These are phyloP conservation scores for Plasmodium blacklocki DNA, from an alignment of 169 alveolate species.

Conservation along the genomic window DNA sequence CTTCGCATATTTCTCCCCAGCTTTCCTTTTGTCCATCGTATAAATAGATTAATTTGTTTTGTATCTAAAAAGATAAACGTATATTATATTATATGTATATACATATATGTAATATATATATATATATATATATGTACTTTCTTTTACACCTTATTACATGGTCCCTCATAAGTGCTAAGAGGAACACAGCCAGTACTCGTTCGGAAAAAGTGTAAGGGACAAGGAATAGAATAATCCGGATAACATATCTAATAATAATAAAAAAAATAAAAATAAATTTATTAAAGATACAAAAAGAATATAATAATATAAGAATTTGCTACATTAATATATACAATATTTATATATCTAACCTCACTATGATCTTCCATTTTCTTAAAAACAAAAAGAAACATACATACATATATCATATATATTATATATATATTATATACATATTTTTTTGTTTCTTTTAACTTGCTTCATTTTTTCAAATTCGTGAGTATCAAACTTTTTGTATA, in stretches of 20 bases:
- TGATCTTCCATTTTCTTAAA: slow-evolving; percentile 45
- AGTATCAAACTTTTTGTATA: slow-evolving; percentile 46
- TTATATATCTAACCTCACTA: slow-evolving; percentile 15
- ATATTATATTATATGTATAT: background rate
- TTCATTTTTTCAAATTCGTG: slow-evolving; percentile 49
- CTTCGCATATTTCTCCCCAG: slow-evolving; percentile 65
- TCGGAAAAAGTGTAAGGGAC: slow-evolving; percentile 62
- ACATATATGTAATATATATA: background rate
- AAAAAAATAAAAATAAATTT: background rate
- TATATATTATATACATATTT: background rate
- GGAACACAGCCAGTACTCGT: slow-evolving; percentile 72
- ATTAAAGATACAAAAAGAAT: background rate
- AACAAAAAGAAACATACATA: background rate
- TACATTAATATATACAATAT: too few species aligned
- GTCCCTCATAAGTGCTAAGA: slow-evolving; percentile 37
- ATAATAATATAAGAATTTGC: background rate
- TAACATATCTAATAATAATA: slow-evolving; percentile 24
- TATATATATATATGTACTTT: background rate
- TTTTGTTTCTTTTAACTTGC: slow-evolving; percentile 15
- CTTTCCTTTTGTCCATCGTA: slow-evolving; percentile 65
- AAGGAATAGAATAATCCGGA: slow-evolving; percentile 57
- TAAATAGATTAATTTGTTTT: slow-evolving; percentile 34
- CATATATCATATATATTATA: background rate
- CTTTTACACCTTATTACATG: slow-evolving; percentile 40
- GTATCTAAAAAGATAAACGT: slow-evolving; percentile 19